A percentile compares a stretch with the other conserved stretches of the same genome.
Evolutionary conservation across 1,139 yeast species (phyloP).

Genomic region (Saccharomycopsis crataegensis): DNA sequence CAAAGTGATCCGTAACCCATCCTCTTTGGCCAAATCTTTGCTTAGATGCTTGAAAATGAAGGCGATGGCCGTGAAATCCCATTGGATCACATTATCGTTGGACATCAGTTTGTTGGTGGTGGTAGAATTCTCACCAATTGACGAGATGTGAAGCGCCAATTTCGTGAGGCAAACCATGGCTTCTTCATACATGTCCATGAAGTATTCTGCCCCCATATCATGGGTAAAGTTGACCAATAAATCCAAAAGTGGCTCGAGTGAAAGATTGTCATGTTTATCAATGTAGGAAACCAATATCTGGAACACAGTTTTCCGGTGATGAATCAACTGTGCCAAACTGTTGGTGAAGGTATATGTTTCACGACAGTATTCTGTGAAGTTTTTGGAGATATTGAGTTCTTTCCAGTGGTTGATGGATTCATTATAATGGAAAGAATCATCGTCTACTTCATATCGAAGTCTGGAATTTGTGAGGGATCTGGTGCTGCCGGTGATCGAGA

Average conservation of each 20-base stretch:
- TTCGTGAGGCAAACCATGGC: conserved; percentile 46
- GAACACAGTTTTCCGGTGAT: conserved; percentile 61
- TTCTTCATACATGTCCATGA: conserved; percentile 56
- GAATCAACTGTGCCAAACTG: conserved; percentile 74
- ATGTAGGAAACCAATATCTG: conserved; percentile 45
- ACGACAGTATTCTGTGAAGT: conserved; percentile 57
- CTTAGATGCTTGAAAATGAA: conserved; percentile 84
- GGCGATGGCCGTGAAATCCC: conserved; percentile 80
- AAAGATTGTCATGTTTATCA: conserved; percentile 51
- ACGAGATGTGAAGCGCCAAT: conserved; percentile 28
- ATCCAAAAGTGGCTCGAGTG: conserved; percentile 79
- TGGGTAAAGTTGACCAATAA: conserved; percentile 79
- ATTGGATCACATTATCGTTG: conserved; percentile 62
- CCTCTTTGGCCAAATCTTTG: conserved; percentile 44
- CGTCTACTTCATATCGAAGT: conserved; percentile 26
- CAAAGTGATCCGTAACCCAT: conserved; percentile 53
- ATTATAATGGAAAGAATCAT: conserved; percentile 69
- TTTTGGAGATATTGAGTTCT: conserved; percentile 74
- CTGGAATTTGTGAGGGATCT: conserved; percentile 12
- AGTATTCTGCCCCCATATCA: conserved; percentile 81
- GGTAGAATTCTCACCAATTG: conserved; percentile 5
- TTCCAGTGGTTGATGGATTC: conserved; percentile 82
- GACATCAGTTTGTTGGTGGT: conserved; percentile 33
- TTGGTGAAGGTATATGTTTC: conserved; percentile 49
- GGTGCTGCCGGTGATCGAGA: conserved; percentile 41